Evolutionary conservation across 257 asterid species (phyloP).

Genomic region (Verbascum thapsus): DNA sequence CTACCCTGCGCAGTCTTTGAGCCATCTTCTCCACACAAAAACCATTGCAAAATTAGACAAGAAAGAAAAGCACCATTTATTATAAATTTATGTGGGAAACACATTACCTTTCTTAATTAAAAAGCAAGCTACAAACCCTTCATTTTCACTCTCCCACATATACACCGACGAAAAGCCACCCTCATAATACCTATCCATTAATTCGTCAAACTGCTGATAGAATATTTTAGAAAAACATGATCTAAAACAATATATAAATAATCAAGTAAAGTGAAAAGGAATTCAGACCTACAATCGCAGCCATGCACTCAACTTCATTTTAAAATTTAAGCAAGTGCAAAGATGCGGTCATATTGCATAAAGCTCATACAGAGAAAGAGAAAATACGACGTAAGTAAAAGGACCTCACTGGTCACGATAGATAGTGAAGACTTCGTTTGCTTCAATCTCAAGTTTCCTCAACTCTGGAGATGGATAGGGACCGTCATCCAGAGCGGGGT

Average conservation of each 20-base stretch:
- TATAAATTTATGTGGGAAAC: conserved; percentile 6
- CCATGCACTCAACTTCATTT: conserved; percentile 1
- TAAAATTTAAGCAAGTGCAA: conserved; percentile 13
- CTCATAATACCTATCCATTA: conserved; percentile 86
- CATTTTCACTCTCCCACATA: conserved; percentile 89
- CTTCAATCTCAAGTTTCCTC: conserved; percentile 97
- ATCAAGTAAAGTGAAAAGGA: neutral
- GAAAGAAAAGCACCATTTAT: conserved; percentile 17
- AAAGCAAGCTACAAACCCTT: conserved; percentile 90
- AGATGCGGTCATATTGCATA: neutral
- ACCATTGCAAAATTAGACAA: conserved; percentile 27
- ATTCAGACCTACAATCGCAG: conserved; percentile 14
- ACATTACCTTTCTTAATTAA: conserved; percentile 81
- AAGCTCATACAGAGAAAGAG: conserved; percentile 24
- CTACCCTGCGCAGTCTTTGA: conserved; percentile 80
- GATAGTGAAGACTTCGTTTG: conserved; percentile 85
- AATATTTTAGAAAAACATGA: conserved; percentile 34
- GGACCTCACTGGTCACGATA: conserved; percentile 99
- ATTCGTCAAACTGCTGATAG: conserved; percentile 44
- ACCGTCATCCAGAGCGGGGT: conserved; percentile 84
- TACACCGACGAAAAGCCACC: conserved; percentile 97
- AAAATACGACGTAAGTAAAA: conserved; percentile 67
- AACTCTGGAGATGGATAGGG: conserved; percentile 77
- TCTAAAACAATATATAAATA: neutral
- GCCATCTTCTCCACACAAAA: conserved; percentile 64